phyloP scores from a whole-genome alignment of 78 protist genomes.

The Ministeria vibrans region DNA sequence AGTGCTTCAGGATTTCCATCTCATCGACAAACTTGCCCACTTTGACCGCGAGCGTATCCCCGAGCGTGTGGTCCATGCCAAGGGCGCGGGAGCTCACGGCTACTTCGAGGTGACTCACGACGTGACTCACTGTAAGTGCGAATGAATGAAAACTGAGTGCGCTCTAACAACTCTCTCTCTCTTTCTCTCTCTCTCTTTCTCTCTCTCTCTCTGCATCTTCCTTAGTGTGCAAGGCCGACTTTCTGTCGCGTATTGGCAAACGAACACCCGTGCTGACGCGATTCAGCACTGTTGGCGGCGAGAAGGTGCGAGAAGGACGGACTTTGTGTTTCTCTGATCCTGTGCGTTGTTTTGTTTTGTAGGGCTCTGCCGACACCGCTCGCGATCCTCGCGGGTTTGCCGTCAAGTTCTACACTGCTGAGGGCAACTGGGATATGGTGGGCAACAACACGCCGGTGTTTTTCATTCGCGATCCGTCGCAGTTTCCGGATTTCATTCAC shows the following conservation, averaged over 20 bases:
- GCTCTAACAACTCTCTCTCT: no score
- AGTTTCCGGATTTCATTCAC: conserved; percentile 73
- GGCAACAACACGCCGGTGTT: conserved; percentile 72
- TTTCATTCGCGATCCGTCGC: conserved; percentile 44
- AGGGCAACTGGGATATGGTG: conserved; percentile 74
- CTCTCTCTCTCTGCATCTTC: no score
- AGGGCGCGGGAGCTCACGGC: conserved; percentile 74
- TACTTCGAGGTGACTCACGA: conserved; percentile 49
- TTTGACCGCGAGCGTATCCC: conserved; percentile 74
- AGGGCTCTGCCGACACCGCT: conserved; percentile 71
- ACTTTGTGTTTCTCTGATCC: no score
- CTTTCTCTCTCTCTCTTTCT: no score
- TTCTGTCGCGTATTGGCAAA: conserved; percentile 40
- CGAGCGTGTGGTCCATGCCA: conserved; percentile 71
- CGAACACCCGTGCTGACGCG: conserved; percentile 61
- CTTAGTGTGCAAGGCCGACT: conserved; percentile 47
- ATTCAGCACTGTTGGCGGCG: conserved; percentile 80
- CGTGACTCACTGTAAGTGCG: conserved; percentile 6
- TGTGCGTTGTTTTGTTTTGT: no score
- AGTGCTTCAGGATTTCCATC: conserved; percentile 53
- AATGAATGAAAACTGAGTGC: no score
- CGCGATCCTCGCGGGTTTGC: conserved; percentile 84
- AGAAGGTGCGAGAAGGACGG: no score
- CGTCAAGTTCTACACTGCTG: conserved; percentile 75
- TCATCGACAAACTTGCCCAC: conserved; percentile 50